phyloP scores from a whole-genome alignment of 2,329 filamentous ascomycete genomes.

The Reticulascus tulasneorum region DNA sequence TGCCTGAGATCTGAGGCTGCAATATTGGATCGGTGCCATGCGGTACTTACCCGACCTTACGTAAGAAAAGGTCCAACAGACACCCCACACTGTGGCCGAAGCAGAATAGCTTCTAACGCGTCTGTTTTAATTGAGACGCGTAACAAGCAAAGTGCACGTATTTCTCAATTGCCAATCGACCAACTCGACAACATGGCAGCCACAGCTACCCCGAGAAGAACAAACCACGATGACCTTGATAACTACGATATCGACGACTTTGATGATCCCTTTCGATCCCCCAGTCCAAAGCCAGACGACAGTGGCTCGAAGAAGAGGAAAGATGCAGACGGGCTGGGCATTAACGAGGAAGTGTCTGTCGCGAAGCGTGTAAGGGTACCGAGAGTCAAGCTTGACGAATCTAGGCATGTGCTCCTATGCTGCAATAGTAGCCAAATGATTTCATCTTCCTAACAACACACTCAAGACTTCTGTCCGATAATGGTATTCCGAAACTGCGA shows the following conservation, averaged over 20 bases:
- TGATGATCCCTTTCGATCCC: conserved; percentile 43
- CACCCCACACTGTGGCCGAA: no score
- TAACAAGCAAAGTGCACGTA: background rate
- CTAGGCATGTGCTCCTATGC: conserved; percentile 58
- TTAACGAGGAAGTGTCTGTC: conserved; percentile 83
- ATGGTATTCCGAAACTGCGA: conserved; percentile 79
- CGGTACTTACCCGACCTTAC: no score
- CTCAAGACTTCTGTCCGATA: conserved; percentile 71
- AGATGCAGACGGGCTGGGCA: conserved; percentile 58
- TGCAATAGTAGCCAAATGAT: conserved; percentile 14
- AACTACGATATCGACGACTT: conserved; percentile 67
- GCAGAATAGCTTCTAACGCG: no score
- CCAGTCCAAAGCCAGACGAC: conserved; percentile 32
- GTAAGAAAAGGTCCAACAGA: no score
- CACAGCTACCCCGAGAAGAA: conserved; percentile 30
- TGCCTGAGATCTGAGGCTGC: no score
- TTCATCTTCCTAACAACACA: no score
- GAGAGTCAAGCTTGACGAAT: conserved; percentile 82
- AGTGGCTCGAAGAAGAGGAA: conserved; percentile 38
- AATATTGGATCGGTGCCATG: no score
- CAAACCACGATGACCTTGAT: conserved; percentile 66
- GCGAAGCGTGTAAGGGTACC: conserved; percentile 69
- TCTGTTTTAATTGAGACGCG: conserved; percentile 3
- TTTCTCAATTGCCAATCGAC: background rate
- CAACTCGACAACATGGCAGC: conserved; percentile 3